phyloP scores from a whole-genome alignment of 306 rosid species.

The Sindora glabra region DNA sequence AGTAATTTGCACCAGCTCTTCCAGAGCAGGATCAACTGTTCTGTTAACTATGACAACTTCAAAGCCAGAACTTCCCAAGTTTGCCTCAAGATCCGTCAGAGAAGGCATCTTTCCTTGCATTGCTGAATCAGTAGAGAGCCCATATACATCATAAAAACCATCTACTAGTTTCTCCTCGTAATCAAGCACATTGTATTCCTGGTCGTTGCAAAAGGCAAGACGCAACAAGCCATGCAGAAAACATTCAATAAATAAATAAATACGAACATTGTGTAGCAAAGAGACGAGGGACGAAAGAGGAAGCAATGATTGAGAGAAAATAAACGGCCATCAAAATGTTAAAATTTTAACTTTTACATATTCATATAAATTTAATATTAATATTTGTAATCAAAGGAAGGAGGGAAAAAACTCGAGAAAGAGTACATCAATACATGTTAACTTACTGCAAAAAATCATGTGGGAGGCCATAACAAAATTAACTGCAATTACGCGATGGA shows the following conservation, averaged over 20 bases:
- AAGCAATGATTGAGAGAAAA: too few species aligned
- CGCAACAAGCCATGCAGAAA: slow-evolving; percentile 16
- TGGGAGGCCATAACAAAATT: too few species aligned
- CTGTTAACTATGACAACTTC: slow-evolving; percentile 82
- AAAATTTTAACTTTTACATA: too few species aligned
- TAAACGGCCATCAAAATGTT: too few species aligned
- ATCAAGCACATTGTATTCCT: slow-evolving; percentile 92
- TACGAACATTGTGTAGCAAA: too few species aligned
- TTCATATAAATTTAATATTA: too few species aligned
- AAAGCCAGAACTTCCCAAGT: slow-evolving; percentile 53
- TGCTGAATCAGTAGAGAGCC: slow-evolving; percentile 53
- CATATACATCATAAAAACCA: slow-evolving; percentile 87
- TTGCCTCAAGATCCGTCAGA: slow-evolving; percentile 63
- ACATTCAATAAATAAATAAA: neutral
- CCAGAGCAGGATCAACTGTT: slow-evolving; percentile 64
- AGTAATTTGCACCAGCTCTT: slow-evolving; percentile 82
- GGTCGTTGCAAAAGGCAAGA: slow-evolving; percentile 12
- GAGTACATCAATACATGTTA: neutral
- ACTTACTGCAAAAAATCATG: neutral
- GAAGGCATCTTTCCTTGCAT: slow-evolving; percentile 91
- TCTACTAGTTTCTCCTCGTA: slow-evolving; percentile 83
- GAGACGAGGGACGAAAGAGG: too few species aligned
- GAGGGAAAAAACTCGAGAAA: too few species aligned
- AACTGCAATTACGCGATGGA: too few species aligned
- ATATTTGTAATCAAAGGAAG: too few species aligned